These are phyloP conservation scores for Eustoma russellianum DNA, from an alignment of 257 asterid genomes.

Conservation along the genomic window DNA sequence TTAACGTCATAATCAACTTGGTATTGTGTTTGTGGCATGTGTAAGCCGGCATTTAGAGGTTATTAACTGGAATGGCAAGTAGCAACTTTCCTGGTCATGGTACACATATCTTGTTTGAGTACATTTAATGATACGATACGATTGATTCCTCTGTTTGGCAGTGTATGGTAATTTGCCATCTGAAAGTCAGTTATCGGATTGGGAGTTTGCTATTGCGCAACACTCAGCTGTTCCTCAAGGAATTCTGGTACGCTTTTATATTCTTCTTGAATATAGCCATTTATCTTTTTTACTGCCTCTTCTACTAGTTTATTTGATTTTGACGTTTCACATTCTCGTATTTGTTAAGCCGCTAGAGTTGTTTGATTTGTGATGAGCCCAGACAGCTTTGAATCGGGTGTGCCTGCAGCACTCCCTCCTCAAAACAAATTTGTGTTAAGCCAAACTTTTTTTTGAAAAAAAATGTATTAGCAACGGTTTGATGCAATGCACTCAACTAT, in stretches of 20 bases:
- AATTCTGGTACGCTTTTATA: slow-evolving; percentile 25
- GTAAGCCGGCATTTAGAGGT: no score
- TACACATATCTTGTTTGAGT: neutral
- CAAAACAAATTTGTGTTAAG: no score
- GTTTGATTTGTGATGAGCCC: no score
- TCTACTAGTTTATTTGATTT: neutral
- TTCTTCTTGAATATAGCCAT: neutral
- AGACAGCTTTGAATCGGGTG: no score
- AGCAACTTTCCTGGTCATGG: neutral
- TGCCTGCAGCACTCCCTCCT: no score
- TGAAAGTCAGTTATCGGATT: slow-evolving; percentile 71
- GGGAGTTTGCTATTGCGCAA: slow-evolving; percentile 93
- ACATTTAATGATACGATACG: neutral
- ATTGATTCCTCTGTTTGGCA: slow-evolving; percentile 17
- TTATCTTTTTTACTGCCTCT: neutral
- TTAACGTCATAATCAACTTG: no score
- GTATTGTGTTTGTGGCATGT: no score
- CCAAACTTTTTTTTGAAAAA: no score
- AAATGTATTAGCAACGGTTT: no score
- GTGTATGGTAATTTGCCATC: slow-evolving; percentile 96
- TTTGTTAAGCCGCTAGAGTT: no score
- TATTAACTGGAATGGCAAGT: no score
- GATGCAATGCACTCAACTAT: no score
- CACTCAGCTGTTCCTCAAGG: slow-evolving; percentile 62
- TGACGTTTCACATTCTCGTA: neutral